Base-by-base conservation (phyloP, 2,329 filamentous ascomycete species). In the Verticillium klebahnii region DNA sequence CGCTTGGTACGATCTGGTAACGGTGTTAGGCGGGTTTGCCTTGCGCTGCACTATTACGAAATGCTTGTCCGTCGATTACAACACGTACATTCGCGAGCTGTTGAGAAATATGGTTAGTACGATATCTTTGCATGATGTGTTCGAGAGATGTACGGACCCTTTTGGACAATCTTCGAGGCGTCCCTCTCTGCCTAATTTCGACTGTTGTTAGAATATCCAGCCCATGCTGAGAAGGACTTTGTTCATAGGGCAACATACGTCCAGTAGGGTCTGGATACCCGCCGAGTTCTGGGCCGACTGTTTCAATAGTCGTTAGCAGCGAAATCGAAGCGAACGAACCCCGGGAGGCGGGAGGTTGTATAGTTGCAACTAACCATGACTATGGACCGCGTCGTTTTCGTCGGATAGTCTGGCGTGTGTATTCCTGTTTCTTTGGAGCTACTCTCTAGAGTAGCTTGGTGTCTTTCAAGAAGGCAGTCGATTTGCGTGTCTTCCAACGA, bases 211-310 rank as follows among this genome's bases (percentile, higher is more conserved):
- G 17, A 8, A 14, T 5, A 29, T 4, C n/a, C 31, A n/a, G 11
- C 11, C 25, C 39, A 50, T 17, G 32, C 55, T 29, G 45, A 5
- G 17, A n/a, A n/a, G 9, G 25, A 4, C 17, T 36, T 5, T 45
- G 25, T n/a, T 15, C 15, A 50, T 15, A 12, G 37, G 25, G n/a
- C 8, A 54, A 75, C 90, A 72, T 90, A 99, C 95, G 81, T 98
- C 95, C 80, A 99, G 92, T 74, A 99, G 89, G 75, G 94, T 98
- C 81, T 98, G 94, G 76, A 99, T 99, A 78, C 95, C 95, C 73
- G 92, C 89, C 68, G 95, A 98, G 84, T 98, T 98, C 82, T 98
- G 95, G 75, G 94, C 95, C 76, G 95, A 95, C 94, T 98, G 73
- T 70, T 55, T 61, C 32, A 15, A 14, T 52, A 17, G 6, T 40